phyloP scores from a whole-genome alignment of 345 rosid genomes.

The Atalantia buxifolia region DNA sequence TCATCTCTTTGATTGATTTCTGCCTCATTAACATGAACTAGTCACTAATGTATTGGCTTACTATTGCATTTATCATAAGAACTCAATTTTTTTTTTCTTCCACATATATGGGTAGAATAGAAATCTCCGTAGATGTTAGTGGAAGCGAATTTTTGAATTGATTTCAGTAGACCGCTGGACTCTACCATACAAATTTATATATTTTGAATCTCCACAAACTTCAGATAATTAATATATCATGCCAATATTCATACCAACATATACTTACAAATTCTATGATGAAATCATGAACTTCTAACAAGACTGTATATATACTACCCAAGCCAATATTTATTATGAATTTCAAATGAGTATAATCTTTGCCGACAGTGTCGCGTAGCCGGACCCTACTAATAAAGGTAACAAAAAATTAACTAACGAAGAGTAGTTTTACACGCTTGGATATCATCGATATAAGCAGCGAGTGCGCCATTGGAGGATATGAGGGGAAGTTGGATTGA shows the following conservation, averaged over 20 bases:
- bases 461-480: conserved; percentile 10
- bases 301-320: not conserved
- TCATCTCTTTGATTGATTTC: not conserved
- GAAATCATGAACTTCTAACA: not conserved
- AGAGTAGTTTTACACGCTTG: not conserved
- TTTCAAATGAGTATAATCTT: not conserved
- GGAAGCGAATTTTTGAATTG: no score
- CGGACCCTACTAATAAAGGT: not conserved
- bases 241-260: not conserved
- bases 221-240: no score
- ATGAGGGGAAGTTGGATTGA: not conserved
- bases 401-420: not conserved
- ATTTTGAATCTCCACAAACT: no score
- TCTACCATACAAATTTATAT: no score
- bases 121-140: no score
- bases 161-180: no score
- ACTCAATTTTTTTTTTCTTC: no score
- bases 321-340: no score
- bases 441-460: not conserved
- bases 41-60: no score
- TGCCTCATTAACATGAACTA: not conserved
- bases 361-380: not conserved
- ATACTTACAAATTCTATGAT: not conserved
- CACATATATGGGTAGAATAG: no score
- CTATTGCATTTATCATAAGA: no score